Conservation (phyloP, 2,329 filamentous ascomycete species). For the Stagonosporopsis vannaccii region DNA sequence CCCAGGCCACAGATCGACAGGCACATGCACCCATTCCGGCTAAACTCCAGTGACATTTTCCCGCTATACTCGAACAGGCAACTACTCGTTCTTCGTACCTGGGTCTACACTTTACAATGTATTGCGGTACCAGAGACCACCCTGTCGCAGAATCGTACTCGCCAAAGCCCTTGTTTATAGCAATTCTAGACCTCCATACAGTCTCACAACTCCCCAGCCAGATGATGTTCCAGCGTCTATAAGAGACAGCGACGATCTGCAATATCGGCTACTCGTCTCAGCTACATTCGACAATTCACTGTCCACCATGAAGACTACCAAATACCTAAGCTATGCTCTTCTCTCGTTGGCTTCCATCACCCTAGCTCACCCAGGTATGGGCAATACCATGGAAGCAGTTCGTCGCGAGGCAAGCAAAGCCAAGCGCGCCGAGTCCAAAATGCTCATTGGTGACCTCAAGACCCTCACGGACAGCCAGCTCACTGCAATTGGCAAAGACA, state of each 20-base stretch:
- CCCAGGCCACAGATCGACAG: slow-evolving; percentile 1
- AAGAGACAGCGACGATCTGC: not conserved
- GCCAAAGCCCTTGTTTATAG: not conserved
- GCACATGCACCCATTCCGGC: slow-evolving; percentile 7
- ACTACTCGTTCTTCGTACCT: not conserved
- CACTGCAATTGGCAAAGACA: slow-evolving; percentile 25
- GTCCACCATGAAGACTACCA: not conserved
- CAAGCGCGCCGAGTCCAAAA: slow-evolving; percentile 21
- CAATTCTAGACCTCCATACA: not conserved
- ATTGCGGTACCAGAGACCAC: not conserved
- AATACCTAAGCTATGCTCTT: not conserved
- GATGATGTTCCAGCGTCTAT: not conserved
- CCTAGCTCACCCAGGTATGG: slow-evolving; percentile 25
- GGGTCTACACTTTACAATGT: slow-evolving; percentile 4
- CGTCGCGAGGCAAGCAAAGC: slow-evolving; percentile 16
- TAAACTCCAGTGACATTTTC: slow-evolving; percentile 5
- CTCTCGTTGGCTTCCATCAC: slow-evolving; percentile 20
- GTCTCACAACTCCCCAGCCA: no score
- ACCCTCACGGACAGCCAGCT: slow-evolving; percentile 17
- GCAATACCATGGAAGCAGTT: slow-evolving; percentile 20
- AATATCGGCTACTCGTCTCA: not conserved
- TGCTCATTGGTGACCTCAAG: slow-evolving; percentile 35
- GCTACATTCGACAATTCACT: no score
- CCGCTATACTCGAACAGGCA: not conserved
- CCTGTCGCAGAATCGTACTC: not conserved